Percentiles rank a stretch among this genome's conserved stretches.
Evolutionary conservation across 306 rosid species (phyloP).

Genomic region (Prosopis cineraria): DNA sequence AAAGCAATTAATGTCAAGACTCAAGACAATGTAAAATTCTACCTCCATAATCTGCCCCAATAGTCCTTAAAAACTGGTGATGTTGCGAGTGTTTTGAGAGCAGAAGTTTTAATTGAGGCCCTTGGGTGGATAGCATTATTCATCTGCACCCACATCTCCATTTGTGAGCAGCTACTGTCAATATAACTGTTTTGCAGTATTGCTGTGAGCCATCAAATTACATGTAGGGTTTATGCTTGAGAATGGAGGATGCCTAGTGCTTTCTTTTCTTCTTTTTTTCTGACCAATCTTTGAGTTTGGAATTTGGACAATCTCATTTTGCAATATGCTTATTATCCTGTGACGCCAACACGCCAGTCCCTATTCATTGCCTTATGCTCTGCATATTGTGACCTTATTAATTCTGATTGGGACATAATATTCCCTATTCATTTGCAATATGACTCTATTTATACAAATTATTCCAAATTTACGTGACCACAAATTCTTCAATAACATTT

Average conservation of each 20-base stretch:
- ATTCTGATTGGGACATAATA: background rate
- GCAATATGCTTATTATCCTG: background rate
- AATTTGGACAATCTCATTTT: conserved; percentile 1
- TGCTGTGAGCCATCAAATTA: conserved; percentile 9
- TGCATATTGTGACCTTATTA: background rate
- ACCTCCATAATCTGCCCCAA: background rate
- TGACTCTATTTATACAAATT: background rate
- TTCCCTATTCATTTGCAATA: conserved; percentile 23
- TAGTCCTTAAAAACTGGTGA: background rate
- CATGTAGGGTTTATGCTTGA: conserved; percentile 12
- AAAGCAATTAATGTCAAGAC: conserved; percentile 10
- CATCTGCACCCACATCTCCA: background rate
- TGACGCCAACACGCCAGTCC: background rate
- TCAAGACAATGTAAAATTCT: background rate
- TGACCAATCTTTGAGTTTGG: background rate
- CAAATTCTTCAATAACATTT: background rate
- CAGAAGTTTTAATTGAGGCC: background rate
- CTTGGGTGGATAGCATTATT: background rate
- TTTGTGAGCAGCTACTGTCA: background rate
- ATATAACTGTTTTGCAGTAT: conserved; percentile 23
- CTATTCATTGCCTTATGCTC: background rate
- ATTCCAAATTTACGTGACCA: conserved; percentile 1
- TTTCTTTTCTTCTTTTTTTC: no score
- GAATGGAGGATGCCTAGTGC: conserved; percentile 4
- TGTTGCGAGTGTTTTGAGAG: conserved; percentile 12